Base-by-base conservation (phyloP, 139 green algal genomes). In the Ostreobium quekettii region DNA sequence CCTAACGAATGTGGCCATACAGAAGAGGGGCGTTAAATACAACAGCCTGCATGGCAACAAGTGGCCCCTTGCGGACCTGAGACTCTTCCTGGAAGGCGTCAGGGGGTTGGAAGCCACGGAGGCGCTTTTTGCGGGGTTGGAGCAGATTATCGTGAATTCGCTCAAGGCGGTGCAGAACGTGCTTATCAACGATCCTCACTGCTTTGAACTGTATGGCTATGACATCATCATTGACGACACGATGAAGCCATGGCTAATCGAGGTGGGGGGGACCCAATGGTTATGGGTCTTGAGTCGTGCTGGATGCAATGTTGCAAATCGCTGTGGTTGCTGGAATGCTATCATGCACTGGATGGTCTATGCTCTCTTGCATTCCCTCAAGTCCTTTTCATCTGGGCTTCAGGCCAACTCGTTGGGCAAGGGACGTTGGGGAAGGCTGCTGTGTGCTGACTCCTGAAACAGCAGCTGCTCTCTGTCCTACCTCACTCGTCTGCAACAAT, bases 1-100 rank as follows among this genome's bases (percentile, higher is more conserved):
- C 80, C 86, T 93, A 4, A 93, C 86, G 36, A 93, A 93, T 65
- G 80, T 89, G 30, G 81, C 86, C 11, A 80, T 93, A 1, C 86
- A 93, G 70, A 86, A 89, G 78, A 46, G 76, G n/a, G 74, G 72
- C 7, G 60, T 29, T 6, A 63, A 82, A 28, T 89, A 89, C 79
- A 90, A 88, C 68, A 61, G 72, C 22, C 30, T 30, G 22, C 80
- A 90, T 71, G 84, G 82, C 56, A 86, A 87, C 84, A 92, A 92
- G 72, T 92, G 84, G 86, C 63, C 77, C 0, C 57, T 90, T 49
- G 56, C 67, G 2, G 59, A 79, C 65, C 56, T 93, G 66, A 64
- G 76, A 15, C 59, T 87, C 7, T 83, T 83, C 53, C 59, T 91
- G 36, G 76, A 87, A 74, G 81, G 70, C 3, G 76, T 60, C 2